Conservation (phyloP, 768 basidiomycete genomes). For the Leccinum subtestaceum region DNA sequence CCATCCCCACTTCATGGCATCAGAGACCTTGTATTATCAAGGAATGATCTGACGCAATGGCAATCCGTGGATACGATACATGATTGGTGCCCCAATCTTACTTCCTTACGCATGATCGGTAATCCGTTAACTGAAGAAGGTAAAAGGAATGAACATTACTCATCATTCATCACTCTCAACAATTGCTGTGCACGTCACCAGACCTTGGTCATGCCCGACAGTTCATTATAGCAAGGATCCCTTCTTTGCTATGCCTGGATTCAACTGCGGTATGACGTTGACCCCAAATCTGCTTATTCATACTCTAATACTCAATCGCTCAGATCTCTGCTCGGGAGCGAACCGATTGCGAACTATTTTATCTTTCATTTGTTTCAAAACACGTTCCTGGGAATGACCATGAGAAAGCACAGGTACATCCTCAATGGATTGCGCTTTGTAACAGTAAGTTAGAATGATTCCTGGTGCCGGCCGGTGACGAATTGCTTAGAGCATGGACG, state of each 20-base stretch:
- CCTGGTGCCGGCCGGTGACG: neutral
- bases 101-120: conserved; percentile 55
- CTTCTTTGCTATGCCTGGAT: conserved; percentile 61
- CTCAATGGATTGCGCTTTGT: conserved; percentile 64
- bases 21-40: conserved; percentile 60
- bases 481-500: conserved; percentile 53
- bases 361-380: conserved; percentile 63
- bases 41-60: conserved; percentile 61
- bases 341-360: conserved; percentile 79
- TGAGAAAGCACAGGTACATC: conserved; percentile 49
- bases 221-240: conserved; percentile 63
- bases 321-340: conserved; percentile 73
- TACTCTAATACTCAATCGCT: conserved; percentile 10
- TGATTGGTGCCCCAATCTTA: conserved; percentile 66
- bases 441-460: conserved; percentile 42
- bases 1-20: conserved; percentile 36
- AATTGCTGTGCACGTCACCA: conserved; percentile 18
- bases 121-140: conserved; percentile 65
- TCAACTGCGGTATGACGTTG: conserved; percentile 51
- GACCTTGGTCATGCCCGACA: conserved; percentile 49
- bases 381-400: conserved; percentile 40
- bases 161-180: neutral
- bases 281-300: conserved; percentile 2
- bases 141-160: conserved; percentile 4
- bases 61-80: conserved; percentile 59